Base-by-base conservation (phyloP, 768 basidiomycete genomes). In the Sporobolomyces pararoseus region DNA sequence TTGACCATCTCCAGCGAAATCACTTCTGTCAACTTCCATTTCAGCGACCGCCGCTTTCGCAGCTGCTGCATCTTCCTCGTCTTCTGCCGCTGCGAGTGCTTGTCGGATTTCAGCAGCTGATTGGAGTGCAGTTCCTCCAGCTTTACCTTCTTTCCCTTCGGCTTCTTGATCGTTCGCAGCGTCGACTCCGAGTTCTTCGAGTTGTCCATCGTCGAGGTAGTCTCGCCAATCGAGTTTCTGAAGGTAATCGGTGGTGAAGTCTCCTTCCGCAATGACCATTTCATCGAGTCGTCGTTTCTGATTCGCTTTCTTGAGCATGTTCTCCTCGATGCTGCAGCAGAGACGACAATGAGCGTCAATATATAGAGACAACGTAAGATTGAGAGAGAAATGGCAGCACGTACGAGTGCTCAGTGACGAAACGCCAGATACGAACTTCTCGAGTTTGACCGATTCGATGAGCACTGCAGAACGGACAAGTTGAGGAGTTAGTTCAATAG, bases 311-410 rank as follows among this genome's bases (percentile, higher is more conserved):
- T 88, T 88, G 37, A 98, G 85, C 86, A 98, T 89, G 60, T 92
- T 91, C 80, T 97, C 94, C 79, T 98, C 94, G 37, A 98, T 91
- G 0, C 94, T 94, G 79, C n/a, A n/a, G n/a, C n/a, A n/a, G n/a
- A n/a, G n/a, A n/a, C n/a, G n/a, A n/a, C n/a, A n/a, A n/a, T 89
- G 67, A 10, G 19, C 3, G 54, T 65, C 62, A 32, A 14, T 4
- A 35, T 34, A 42, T 42, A 9, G 17, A 17, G 17, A 42, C 39
- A 9, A 42, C 10, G 17, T 9, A 29, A 27, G 21, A 44, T n/a
- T 0, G 19, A 29, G n/a, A 37, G 3, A 12, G 34, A 35, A 35
- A 9, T 9, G 17, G 17, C 39, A 42, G 39, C 39, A 9, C 76
- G 63, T 75, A 78, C 52, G 77, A 76, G 46, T 74, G 69, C 64